phyloP scores from a whole-genome alignment of 371 early-diverging fungal genomes.

The Mucor racemosus region DNA sequence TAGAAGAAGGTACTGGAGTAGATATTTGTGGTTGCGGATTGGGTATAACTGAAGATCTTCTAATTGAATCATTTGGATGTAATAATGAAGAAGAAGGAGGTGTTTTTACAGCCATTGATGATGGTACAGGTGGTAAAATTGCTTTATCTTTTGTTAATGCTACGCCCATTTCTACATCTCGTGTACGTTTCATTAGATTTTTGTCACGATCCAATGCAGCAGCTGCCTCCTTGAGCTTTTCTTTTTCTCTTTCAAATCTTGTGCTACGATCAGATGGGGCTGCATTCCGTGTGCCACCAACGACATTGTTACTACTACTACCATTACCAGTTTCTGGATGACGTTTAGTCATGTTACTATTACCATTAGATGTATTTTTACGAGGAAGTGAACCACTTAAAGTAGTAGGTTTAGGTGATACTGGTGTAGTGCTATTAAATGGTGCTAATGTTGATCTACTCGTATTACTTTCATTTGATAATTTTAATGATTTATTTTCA shows the following conservation, averaged over 20 bases:
- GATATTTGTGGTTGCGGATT: constrained; percentile 35
- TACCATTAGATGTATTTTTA: neutral
- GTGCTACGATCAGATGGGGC: constrained; percentile 15
- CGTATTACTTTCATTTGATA: neutral
- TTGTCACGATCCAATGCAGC: constrained; percentile 30
- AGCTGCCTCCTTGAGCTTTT: constrained; percentile 29
- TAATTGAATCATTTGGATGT: neutral
- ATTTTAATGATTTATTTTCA: neutral
- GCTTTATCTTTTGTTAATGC: neutral
- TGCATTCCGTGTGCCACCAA: neutral
- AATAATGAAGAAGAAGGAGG: neutral
- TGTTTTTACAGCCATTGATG: neutral
- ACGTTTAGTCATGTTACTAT: constrained; percentile 2
- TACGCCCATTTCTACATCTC: neutral
- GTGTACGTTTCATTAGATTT: constrained; percentile 15
- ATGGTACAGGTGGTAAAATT: neutral
- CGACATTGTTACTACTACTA: no score
- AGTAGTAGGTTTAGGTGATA: constrained; percentile 13
- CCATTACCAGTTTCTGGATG: neutral
- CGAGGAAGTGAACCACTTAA: constrained; percentile 20
- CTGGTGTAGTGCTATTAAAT: neutral
- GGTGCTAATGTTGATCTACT: neutral
- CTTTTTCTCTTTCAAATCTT: constrained; percentile 34
- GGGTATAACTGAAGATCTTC: constrained; percentile 7
- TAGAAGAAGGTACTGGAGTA: constrained; percentile 32